Percentiles rank a stretch among this genome's conserved stretches.
Evolutionary conservation across 2,329 filamentous ascomycete species (phyloP).

Genomic region (Ceratocystis harringtonii): DNA sequence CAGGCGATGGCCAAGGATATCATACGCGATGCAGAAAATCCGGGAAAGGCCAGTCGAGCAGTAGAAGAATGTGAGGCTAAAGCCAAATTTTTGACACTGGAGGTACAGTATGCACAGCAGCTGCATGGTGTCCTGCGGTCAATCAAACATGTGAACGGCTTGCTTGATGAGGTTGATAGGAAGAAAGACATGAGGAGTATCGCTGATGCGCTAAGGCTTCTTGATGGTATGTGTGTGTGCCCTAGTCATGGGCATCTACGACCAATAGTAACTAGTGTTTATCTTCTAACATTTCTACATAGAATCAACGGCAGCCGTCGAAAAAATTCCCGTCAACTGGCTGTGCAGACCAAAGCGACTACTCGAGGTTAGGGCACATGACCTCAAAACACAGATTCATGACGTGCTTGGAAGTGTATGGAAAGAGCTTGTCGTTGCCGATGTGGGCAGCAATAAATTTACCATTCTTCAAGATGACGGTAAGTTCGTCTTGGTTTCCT

Average conservation of each 20-base stretch:
- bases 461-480: conserved; percentile 30
- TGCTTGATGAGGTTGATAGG: conserved; percentile 47
- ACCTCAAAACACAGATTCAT: conserved; percentile 50
- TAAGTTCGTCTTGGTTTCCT: background rate
- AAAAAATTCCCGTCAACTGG: conserved; percentile 43
- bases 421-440: conserved; percentile 49
- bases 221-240: conserved; percentile 34
- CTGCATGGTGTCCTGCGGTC: conserved; percentile 35
- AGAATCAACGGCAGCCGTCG: conserved; percentile 45
- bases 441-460: conserved; percentile 40
- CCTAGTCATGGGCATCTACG: background rate
- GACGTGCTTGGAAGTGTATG: conserved; percentile 56
- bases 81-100: conserved; percentile 40
- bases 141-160: conserved; percentile 42
- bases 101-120: conserved; percentile 45
- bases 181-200: conserved; percentile 40
- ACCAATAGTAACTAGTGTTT: background rate
- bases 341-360: conserved; percentile 49
- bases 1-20: conserved; percentile 69
- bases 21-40: conserved; percentile 56
- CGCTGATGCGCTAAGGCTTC: conserved; percentile 39
- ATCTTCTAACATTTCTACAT: background rate
- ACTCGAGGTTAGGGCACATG: conserved; percentile 47
- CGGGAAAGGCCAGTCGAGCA: conserved; percentile 37
- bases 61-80: conserved; percentile 39